Conservation (phyloP, 768 basidiomycete genomes). For the Suillus luteus region DNA sequence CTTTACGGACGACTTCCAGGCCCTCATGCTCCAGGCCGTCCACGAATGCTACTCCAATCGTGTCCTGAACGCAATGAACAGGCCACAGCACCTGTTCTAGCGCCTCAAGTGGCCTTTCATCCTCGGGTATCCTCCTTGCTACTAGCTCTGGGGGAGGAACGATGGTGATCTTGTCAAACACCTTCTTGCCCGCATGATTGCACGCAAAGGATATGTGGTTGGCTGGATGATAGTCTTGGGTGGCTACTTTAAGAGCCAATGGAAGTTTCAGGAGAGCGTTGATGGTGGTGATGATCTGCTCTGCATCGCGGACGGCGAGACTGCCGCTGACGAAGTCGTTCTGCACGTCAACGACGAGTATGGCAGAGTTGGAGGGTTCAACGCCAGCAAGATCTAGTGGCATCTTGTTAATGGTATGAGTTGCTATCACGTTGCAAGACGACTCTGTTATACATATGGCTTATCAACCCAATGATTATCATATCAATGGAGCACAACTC, state of each 20-base stretch:
- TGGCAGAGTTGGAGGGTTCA: constrained; percentile 37
- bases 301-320: constrained; percentile 67
- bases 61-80: constrained; percentile 69
- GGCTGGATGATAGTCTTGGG: constrained; percentile 59
- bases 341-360: constrained; percentile 80
- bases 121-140: constrained; percentile 31
- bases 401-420: background rate
- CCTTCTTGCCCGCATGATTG: constrained; percentile 41
- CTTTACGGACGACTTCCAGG: constrained; percentile 54
- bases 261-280: constrained; percentile 59
- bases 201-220: constrained; percentile 75
- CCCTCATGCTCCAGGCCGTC: constrained; percentile 45
- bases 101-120: constrained; percentile 18
- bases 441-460: background rate
- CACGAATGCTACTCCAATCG: constrained; percentile 63
- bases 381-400: background rate
- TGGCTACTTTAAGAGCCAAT: constrained; percentile 52
- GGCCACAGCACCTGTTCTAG: constrained; percentile 74
- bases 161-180: constrained; percentile 44
- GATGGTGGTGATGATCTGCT: constrained; percentile 56
- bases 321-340: constrained; percentile 80
- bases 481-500: background rate
- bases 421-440: background rate
- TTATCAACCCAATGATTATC: background rate
- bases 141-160: constrained; percentile 34